Percentiles rank a stretch among this genome's conserved stretches.
These are phyloP conservation scores for Acanthamoeba castellanii DNA, from an alignment of 208 protist genomes.

Conservation along the genomic window DNA sequence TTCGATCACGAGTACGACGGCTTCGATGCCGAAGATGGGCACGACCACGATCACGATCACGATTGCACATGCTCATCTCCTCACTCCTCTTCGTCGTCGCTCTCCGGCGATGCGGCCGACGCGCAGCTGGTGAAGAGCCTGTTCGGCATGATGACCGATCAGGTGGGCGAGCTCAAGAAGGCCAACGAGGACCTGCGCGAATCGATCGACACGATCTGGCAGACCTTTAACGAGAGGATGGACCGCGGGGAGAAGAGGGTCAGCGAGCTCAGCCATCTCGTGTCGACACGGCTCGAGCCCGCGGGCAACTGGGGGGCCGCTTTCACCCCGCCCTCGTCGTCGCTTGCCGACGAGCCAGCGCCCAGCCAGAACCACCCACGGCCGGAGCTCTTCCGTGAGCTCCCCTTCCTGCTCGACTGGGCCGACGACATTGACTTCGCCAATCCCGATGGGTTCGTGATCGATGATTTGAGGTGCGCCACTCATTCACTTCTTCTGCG, in stretches of 20 bases:
- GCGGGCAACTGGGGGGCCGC: background rate
- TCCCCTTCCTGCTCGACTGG: constrained; percentile 31
- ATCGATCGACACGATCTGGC: constrained; percentile 16
- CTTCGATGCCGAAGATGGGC: constrained; percentile 1
- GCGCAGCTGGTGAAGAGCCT: constrained; percentile 8
- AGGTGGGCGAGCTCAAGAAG: constrained; percentile 34
- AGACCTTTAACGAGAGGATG: background rate
- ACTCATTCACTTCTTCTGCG: background rate
- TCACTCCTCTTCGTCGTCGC: background rate
- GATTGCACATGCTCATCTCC: background rate
- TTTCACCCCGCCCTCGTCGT: background rate
- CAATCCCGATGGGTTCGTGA: background rate
- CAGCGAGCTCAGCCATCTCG: background rate
- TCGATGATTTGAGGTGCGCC: constrained; percentile 3
- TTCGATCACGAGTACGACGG: background rate
- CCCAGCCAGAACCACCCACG: background rate
- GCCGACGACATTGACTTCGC: constrained; percentile 1
- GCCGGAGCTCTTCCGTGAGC: background rate
- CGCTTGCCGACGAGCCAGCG: background rate
- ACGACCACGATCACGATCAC: constrained; percentile 15
- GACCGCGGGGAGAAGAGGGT: background rate
- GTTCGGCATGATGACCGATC: constrained; percentile 7
- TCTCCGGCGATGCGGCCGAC: background rate
- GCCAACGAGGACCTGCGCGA: constrained; percentile 14
- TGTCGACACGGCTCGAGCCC: background rate